Conservation (phyloP, 2,329 filamentous ascomycete genomes). For the Rhinocladiella mackenziei region DNA sequence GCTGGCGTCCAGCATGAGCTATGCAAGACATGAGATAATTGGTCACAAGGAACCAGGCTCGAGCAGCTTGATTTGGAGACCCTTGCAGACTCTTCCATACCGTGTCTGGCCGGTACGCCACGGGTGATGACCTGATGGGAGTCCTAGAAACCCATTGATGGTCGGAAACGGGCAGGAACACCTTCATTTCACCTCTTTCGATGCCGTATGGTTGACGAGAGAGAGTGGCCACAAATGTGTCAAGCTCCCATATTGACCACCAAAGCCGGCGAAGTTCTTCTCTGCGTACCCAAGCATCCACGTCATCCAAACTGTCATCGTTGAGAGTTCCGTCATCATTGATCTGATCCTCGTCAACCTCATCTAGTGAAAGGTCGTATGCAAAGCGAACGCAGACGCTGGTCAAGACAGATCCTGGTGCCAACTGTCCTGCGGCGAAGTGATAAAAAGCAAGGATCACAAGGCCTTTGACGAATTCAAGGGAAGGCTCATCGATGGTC, state of each 20-base stretch:
- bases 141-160: slow-evolving; percentile 9
- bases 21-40: slow-evolving; percentile 13
- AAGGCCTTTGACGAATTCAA: slow-evolving; percentile 9
- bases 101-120: not conserved
- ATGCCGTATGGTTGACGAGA: slow-evolving; percentile 11
- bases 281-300: slow-evolving; percentile 8
- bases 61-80: slow-evolving; percentile 11
- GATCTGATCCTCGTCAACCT: slow-evolving; percentile 61
- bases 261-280: slow-evolving; percentile 15
- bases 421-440: not conserved
- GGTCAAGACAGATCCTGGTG: slow-evolving; percentile 74
- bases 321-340: not conserved
- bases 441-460: slow-evolving; percentile 16
- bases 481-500: slow-evolving; percentile 5
- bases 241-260: slow-evolving; percentile 19
- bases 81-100: slow-evolving; percentile 14
- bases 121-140: slow-evolving; percentile 6
- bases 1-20: slow-evolving; percentile 1
- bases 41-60: slow-evolving; percentile 17
- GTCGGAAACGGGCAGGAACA: slow-evolving; percentile 14
- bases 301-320: not conserved
- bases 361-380: slow-evolving; percentile 84
- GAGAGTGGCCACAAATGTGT: slow-evolving; percentile 14
- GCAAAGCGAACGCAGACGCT: slow-evolving; percentile 85
- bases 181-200: slow-evolving; percentile 11